Evolutionary conservation across 2,329 filamentous ascomycete genomes (phyloP).

Genomic region (Diaporthe ilicicola): DNA sequence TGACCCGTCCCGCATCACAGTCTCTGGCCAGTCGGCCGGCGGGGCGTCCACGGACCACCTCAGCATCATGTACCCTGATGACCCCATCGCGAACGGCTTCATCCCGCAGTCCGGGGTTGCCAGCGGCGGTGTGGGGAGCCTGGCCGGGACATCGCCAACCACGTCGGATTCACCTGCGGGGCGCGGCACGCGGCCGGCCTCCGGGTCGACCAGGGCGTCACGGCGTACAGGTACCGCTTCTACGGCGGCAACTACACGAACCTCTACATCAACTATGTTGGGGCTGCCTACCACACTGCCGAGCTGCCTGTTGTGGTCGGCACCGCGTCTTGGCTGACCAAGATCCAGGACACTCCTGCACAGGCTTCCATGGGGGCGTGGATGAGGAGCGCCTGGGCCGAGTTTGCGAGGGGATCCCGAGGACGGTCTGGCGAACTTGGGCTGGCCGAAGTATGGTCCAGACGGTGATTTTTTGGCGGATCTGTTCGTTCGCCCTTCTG

Average conservation of each 20-base stretch:
- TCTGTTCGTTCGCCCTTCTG: too few species aligned
- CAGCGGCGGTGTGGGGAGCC: background rate
- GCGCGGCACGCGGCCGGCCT: slow-evolving; percentile 10
- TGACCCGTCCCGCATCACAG: slow-evolving; percentile 34
- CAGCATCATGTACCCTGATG: slow-evolving; percentile 2
- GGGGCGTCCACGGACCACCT: slow-evolving; percentile 2
- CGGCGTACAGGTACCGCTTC: slow-evolving; percentile 17
- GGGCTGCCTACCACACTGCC: slow-evolving; percentile 10
- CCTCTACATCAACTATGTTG: background rate
- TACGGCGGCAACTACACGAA: slow-evolving; percentile 10
- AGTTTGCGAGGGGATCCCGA: slow-evolving; percentile 26
- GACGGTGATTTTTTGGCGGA: background rate
- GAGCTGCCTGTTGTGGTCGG: slow-evolving; percentile 18
- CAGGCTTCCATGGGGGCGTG: background rate
- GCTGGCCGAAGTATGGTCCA: slow-evolving; percentile 20
- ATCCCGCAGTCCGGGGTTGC: slow-evolving; percentile 16
- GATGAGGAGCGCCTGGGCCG: slow-evolving; percentile 25
- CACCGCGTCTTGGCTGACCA: slow-evolving; percentile 13
- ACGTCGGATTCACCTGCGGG: slow-evolving; percentile 19
- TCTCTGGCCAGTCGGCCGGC: slow-evolving; percentile 29
- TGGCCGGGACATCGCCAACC: background rate
- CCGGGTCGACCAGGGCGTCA: slow-evolving; percentile 12
- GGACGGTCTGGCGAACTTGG: slow-evolving; percentile 8
- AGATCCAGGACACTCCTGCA: background rate
- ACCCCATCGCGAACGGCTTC: slow-evolving; percentile 23